A percentile compares a stretch with the other conserved stretches of the same genome.
Evolutionary conservation across 2,329 filamentous ascomycete genomes (phyloP).

Genomic region (Achaetomium macrosporum): DNA sequence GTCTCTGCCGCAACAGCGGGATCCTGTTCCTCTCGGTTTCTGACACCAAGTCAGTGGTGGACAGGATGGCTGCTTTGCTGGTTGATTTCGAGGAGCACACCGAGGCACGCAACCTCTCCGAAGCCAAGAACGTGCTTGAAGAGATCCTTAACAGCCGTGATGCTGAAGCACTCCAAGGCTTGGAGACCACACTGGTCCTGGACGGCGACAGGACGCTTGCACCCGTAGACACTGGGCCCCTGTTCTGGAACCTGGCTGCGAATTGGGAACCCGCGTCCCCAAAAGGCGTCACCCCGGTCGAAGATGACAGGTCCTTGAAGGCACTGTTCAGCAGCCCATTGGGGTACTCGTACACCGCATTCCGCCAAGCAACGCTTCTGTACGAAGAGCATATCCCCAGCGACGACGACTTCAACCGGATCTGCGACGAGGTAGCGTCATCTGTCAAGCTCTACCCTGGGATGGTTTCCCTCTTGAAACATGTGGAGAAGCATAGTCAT

Average conservation of each 20-base stretch:
- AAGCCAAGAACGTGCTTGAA: slow-evolving; percentile 31
- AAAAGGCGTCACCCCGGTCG: background rate
- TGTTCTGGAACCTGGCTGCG: slow-evolving; percentile 42
- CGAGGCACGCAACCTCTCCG: slow-evolving; percentile 34
- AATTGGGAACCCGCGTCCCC: background rate
- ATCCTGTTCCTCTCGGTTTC: slow-evolving; percentile 40
- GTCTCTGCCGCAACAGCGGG: slow-evolving; percentile 37
- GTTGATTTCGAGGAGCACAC: slow-evolving; percentile 34
- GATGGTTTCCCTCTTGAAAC: slow-evolving; percentile 39
- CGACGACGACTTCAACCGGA: slow-evolving; percentile 32
- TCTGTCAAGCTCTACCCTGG: slow-evolving; percentile 41
- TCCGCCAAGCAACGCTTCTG: slow-evolving; percentile 47
- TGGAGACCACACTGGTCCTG: slow-evolving; percentile 48
- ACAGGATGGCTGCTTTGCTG: slow-evolving; percentile 28
- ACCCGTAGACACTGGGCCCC: slow-evolving; percentile 40
- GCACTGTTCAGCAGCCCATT: slow-evolving; percentile 41
- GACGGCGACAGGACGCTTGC: slow-evolving; percentile 55
- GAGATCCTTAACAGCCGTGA: slow-evolving; percentile 23
- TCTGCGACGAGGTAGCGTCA: slow-evolving; percentile 41
- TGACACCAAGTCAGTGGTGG: background rate
- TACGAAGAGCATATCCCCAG: slow-evolving; percentile 40
- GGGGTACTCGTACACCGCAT: slow-evolving; percentile 48
- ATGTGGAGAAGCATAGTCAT: slow-evolving; percentile 21
- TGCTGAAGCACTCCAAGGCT: too few relatives aligned
- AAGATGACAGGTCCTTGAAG: slow-evolving; percentile 9